Conservation (phyloP, 352 stramenopile genomes). For the Phytophthora tentaculata region DNA sequence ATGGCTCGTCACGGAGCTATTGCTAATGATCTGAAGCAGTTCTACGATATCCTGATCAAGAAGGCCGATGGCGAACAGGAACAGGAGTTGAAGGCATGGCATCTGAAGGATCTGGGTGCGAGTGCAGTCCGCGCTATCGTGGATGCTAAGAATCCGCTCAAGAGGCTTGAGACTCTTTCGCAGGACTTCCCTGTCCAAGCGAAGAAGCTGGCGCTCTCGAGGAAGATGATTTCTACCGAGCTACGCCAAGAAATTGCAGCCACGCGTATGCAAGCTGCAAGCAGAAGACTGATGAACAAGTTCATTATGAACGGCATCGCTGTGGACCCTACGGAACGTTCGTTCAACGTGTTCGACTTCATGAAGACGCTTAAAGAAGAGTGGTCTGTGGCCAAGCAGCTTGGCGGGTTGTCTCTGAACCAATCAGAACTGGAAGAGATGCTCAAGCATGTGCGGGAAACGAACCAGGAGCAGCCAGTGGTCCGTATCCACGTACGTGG, state of each 20-base stretch:
- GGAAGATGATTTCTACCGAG: conserved; percentile 57
- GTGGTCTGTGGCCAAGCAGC: conserved; percentile 75
- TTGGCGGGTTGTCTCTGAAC: conserved; percentile 55
- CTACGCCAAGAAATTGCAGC: conserved; percentile 53
- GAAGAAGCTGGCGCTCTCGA: conserved; percentile 74
- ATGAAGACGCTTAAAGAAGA: conserved; percentile 82
- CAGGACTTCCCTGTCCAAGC: conserved; percentile 92
- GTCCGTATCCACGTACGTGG: conserved; percentile 77
- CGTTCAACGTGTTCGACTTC: conserved; percentile 94
- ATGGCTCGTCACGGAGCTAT: conserved; percentile 52
- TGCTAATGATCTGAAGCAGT: conserved; percentile 55
- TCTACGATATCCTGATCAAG: conserved; percentile 58
- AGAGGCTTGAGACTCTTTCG: conserved; percentile 76
- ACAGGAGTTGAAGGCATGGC: conserved; percentile 80
- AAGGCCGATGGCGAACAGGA: conserved; percentile 48
- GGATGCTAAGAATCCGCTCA: conserved; percentile 77
- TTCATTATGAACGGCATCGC: conserved; percentile 90
- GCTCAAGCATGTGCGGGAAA: conserved; percentile 62
- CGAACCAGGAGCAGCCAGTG: conserved; percentile 47
- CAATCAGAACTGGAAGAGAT: conserved; percentile 60
- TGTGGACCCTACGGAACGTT: conserved; percentile 78
- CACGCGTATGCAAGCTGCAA: conserved; percentile 39
- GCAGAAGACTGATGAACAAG: conserved; percentile 56
- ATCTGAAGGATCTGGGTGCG: conserved; percentile 90
- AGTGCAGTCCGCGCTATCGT: conserved; percentile 79